Percentiles rank a stretch among this genome's conserved stretches.
These are phyloP conservation scores for Ophiostoma sp. DNA, from an alignment of 2,329 filamentous ascomycete genomes.

Conservation along the genomic window DNA sequence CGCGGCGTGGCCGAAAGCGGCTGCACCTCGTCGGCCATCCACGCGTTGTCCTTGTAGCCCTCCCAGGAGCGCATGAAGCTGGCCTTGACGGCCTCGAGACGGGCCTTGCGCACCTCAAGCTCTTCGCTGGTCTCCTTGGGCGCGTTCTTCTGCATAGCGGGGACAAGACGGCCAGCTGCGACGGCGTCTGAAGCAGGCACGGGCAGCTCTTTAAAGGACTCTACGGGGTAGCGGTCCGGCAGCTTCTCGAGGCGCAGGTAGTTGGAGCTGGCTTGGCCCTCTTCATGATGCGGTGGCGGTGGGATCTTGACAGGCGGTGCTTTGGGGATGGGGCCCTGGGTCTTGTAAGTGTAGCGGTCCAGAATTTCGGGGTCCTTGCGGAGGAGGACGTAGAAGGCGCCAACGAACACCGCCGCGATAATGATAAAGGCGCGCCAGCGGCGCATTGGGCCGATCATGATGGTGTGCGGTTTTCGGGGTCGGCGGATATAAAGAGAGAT, in stretches of 20 bases:
- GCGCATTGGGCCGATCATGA: slow-evolving; percentile 29
- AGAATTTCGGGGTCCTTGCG: slow-evolving; percentile 22
- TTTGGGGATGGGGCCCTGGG: slow-evolving; percentile 6
- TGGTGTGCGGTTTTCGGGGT: not conserved
- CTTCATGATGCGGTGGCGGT: slow-evolving; percentile 2
- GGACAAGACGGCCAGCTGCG: slow-evolving; percentile 44
- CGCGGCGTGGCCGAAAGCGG: slow-evolving; percentile 54
- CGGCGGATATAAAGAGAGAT: not conserved
- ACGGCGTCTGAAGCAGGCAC: slow-evolving; percentile 42
- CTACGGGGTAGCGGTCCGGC: slow-evolving; percentile 40
- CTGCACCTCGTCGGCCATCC: slow-evolving; percentile 63
- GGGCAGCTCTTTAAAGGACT: slow-evolving; percentile 40
- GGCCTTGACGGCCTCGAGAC: slow-evolving; percentile 48
- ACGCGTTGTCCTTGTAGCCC: slow-evolving; percentile 63
- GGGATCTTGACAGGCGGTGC: slow-evolving; percentile 23
- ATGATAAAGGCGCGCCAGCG: slow-evolving; percentile 30
- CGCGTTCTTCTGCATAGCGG: slow-evolving; percentile 58
- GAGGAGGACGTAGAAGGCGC: slow-evolving; percentile 19
- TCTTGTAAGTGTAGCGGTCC: slow-evolving; percentile 22
- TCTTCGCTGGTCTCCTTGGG: slow-evolving; percentile 49
- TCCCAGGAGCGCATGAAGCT: slow-evolving; percentile 58
- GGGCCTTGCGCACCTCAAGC: slow-evolving; percentile 40
- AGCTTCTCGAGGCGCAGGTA: slow-evolving; percentile 35
- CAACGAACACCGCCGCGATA: slow-evolving; percentile 19
- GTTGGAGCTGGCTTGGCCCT: not conserved